Percentiles rank a stretch among this genome's conserved stretches.
These are phyloP conservation scores for Phytophthora ohioensis DNA, from an alignment of 352 stramenopile genomes.

Conservation along the genomic window DNA sequence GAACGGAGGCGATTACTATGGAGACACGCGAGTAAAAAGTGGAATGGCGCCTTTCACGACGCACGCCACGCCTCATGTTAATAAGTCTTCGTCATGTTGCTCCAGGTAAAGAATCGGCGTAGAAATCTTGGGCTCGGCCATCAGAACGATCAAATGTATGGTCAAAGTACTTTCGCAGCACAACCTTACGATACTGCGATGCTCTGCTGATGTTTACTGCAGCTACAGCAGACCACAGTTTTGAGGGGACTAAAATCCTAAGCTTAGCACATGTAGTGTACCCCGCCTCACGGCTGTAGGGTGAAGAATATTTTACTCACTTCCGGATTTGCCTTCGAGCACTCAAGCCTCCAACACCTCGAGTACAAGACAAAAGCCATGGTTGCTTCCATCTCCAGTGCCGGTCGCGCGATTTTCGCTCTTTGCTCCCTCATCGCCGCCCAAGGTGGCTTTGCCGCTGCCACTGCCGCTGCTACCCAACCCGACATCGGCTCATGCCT, in stretches of 20 bases:
- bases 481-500: conserved; percentile 22
- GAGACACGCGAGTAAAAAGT: neutral
- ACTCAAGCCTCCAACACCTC: conserved; percentile 18
- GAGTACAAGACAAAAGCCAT: conserved; percentile 21
- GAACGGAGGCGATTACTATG: too few relatives aligned
- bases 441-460: conserved; percentile 17
- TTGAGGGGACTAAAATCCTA: neutral
- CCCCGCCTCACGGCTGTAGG: neutral
- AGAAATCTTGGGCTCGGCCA: conserved; percentile 2
- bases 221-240: neutral
- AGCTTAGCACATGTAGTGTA: neutral
- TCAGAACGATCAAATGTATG: conserved; percentile 7
- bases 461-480: neutral
- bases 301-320: conserved; percentile 7
- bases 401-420: conserved; percentile 25
- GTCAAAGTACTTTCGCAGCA: neutral
- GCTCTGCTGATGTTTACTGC: neutral
- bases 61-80: neutral
- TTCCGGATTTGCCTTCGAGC: conserved; percentile 20
- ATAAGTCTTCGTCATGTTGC: conserved; percentile 3
- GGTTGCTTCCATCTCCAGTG: conserved; percentile 23
- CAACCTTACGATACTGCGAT: conserved; percentile 2
- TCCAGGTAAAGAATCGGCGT: neutral
- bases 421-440: conserved; percentile 38
- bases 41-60: neutral